These are phyloP conservation scores for Pholiota conissans DNA, from an alignment of 768 basidiomycete species.

Conservation along the genomic window DNA sequence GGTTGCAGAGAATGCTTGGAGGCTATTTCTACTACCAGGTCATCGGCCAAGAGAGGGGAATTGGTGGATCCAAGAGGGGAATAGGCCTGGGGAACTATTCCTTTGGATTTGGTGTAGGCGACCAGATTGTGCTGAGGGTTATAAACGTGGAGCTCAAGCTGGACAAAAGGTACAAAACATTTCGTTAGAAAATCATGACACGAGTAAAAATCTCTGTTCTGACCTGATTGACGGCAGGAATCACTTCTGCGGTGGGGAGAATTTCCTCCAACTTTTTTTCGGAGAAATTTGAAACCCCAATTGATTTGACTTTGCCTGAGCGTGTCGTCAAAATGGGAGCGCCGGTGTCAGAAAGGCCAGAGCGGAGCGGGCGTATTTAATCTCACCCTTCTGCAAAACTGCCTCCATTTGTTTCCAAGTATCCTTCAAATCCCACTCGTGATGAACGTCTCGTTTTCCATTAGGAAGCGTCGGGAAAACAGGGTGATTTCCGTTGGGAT, in stretches of 20 bases:
- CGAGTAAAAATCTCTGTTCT: slow-evolving; percentile 13
- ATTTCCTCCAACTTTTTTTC: slow-evolving; percentile 68
- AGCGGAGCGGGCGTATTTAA: slow-evolving; percentile 4
- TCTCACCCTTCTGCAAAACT: slow-evolving; percentile 58
- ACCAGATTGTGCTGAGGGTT: slow-evolving; percentile 73
- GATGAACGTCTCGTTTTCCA: slow-evolving; percentile 67
- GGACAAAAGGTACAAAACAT: not conserved
- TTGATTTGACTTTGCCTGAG: slow-evolving; percentile 62
- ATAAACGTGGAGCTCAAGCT: slow-evolving; percentile 76
- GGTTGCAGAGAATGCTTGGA: slow-evolving; percentile 52
- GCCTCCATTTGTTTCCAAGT: slow-evolving; percentile 89
- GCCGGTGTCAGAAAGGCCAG: slow-evolving; percentile 5
- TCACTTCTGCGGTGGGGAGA: slow-evolving; percentile 61
- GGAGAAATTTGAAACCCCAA: slow-evolving; percentile 81
- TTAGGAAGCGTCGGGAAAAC: slow-evolving; percentile 58
- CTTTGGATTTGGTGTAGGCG: slow-evolving; percentile 60
- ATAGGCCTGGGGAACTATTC: slow-evolving; percentile 75
- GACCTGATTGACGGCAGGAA: slow-evolving; percentile 76
- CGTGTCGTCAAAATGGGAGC: not conserved
- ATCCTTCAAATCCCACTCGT: slow-evolving; percentile 62
- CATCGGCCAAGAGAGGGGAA: slow-evolving; percentile 66
- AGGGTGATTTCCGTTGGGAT: slow-evolving; percentile 66
- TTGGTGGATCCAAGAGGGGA: slow-evolving; percentile 76
- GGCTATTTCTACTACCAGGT: slow-evolving; percentile 59
- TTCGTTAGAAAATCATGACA: slow-evolving; percentile 4